Conservation (phyloP, 495 filamentous ascomycete genomes). For the Lindgomyces ingoldianus region DNA sequence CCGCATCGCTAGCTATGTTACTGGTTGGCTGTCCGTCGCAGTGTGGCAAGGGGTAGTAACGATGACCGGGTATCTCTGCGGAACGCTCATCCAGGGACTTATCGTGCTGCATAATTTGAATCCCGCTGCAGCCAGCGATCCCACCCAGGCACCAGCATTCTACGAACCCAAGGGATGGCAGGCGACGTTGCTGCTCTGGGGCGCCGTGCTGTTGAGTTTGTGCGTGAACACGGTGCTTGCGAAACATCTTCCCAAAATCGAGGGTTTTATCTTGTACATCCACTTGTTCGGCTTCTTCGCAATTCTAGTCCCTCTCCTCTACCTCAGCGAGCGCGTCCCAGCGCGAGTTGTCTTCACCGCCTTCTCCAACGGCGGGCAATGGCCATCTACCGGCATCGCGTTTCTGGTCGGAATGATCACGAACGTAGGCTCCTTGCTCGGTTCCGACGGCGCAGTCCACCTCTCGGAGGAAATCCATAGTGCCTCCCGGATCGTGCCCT, state of each 20-base stretch:
- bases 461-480: background rate
- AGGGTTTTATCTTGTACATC: conserved; percentile 21
- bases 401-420: background rate
- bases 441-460: background rate
- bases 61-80: background rate
- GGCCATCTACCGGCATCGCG: background rate
- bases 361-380: background rate
- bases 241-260: conserved; percentile 22
- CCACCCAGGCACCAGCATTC: too few species aligned
- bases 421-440: background rate
- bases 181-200: background rate
- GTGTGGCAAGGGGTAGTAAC: background rate
- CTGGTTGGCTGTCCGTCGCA: background rate
- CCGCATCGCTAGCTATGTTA: background rate
- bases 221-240: conserved; percentile 13
- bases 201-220: background rate
- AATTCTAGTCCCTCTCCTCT: conserved; percentile 13
- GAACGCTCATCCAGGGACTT: background rate
- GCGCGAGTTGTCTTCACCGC: background rate
- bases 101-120: background rate
- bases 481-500: background rate
- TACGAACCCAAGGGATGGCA: background rate
- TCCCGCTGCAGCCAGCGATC: background rate
- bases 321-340: background rate
- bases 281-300: conserved; percentile 30